Conservation (phyloP, 2,329 filamentous ascomycete species). For the Neopestalotiopsis rosae region DNA sequence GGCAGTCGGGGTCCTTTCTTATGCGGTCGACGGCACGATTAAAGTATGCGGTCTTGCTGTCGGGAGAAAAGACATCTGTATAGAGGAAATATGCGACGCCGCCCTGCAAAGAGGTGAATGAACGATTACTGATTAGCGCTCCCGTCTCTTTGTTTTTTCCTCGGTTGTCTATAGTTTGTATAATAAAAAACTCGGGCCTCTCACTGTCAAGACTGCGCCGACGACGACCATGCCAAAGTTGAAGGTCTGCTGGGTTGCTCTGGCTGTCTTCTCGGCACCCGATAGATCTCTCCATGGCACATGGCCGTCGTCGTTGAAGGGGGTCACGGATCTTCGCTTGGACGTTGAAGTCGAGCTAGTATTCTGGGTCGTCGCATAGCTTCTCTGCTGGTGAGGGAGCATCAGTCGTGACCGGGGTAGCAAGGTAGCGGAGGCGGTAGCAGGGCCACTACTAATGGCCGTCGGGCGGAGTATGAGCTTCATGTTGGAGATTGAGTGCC, state of each 20-base stretch:
- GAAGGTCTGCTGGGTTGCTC: slow-evolving; percentile 88
- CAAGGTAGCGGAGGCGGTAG: slow-evolving; percentile 21
- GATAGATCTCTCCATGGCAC: slow-evolving; percentile 83
- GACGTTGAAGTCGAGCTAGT: slow-evolving; percentile 39
- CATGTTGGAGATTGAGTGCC: slow-evolving; percentile 48
- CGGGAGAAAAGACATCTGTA: slow-evolving; percentile 80
- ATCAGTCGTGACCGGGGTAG: slow-evolving; percentile 40
- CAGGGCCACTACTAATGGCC: slow-evolving; percentile 37
- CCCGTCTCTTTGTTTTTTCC: background rate
- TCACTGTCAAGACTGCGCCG: slow-evolving; percentile 72
- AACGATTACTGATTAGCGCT: background rate
- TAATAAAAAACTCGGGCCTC: background rate
- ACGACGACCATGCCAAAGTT: slow-evolving; percentile 81
- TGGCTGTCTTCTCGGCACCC: slow-evolving; percentile 76
- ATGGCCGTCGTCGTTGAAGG: slow-evolving; percentile 84
- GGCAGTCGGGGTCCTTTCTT: slow-evolving; percentile 72
- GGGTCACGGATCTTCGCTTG: slow-evolving; percentile 74
- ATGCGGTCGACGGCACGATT: slow-evolving; percentile 84
- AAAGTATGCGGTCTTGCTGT: slow-evolving; percentile 87
- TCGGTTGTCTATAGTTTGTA: background rate
- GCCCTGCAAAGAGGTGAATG: slow-evolving; percentile 51
- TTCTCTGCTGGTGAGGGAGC: slow-evolving; percentile 43
- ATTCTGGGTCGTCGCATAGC: slow-evolving; percentile 68
- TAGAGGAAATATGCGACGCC: slow-evolving; percentile 82
- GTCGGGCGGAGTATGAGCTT: slow-evolving; percentile 46